phyloP scores from a whole-genome alignment of 139 green algal species.

The Asterochloris sp. region DNA sequence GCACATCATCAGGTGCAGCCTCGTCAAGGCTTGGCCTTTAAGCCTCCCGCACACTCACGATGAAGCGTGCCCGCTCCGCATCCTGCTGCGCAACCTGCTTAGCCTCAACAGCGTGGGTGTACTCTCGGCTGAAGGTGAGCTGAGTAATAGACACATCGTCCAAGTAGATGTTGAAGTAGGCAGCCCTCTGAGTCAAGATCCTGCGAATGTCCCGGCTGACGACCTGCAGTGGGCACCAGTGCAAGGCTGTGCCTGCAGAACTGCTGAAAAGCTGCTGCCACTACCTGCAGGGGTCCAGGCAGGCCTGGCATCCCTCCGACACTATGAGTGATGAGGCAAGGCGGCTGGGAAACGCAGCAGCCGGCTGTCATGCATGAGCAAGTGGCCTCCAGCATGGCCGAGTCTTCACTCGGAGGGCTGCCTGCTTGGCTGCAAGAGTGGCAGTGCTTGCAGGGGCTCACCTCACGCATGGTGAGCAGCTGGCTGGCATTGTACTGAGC shows the following conservation, averaged over 20 bases:
- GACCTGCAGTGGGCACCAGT: slow-evolving; percentile 35
- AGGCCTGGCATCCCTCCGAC: too few species aligned
- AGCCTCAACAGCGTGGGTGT: slow-evolving; percentile 95
- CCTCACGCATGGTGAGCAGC: slow-evolving; percentile 96
- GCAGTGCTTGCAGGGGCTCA: slow-evolving; percentile 21
- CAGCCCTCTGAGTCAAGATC: slow-evolving; percentile 86
- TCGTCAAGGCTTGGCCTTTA: neutral
- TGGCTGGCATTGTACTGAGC: slow-evolving; percentile 98
- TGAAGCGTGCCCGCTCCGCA: slow-evolving; percentile 95
- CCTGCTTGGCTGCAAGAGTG: too few species aligned
- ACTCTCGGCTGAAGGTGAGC: slow-evolving; percentile 94
- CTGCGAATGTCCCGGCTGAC: slow-evolving; percentile 90
- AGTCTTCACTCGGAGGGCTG: too few species aligned
- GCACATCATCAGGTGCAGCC: too few species aligned
- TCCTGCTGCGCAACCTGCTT: slow-evolving; percentile 99
- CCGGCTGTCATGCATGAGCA: too few species aligned
- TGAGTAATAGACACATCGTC: slow-evolving; percentile 99
- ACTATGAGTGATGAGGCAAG: too few species aligned
- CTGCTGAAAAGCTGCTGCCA: too few species aligned
- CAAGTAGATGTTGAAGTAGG: slow-evolving; percentile 94
- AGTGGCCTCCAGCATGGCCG: too few species aligned
- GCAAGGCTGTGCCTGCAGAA: neutral
- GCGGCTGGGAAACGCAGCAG: too few species aligned
- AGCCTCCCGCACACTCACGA: slow-evolving; percentile 46
- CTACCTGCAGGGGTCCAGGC: too few species aligned